Percentiles rank a stretch among this genome's conserved stretches.
phyloP scores from a whole-genome alignment of 1,139 yeast genomes.

The Scheffersomyces parashehatae region DNA sequence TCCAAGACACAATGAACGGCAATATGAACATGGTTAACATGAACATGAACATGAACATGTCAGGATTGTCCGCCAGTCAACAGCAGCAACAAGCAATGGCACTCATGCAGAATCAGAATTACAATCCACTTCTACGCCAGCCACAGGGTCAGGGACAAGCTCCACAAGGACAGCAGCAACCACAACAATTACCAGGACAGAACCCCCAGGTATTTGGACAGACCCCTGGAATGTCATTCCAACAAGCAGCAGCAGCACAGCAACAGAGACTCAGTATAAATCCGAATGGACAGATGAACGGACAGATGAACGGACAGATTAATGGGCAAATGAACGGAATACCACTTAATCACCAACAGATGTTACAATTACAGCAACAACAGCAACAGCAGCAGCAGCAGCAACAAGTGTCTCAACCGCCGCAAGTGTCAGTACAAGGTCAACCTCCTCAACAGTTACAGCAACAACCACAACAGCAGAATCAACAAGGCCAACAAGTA shows the following conservation, averaged over 20 bases:
- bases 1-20: slow-evolving; percentile 10
- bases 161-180: slow-evolving; percentile 12
- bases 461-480: slow-evolving; percentile 10
- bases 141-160: slow-evolving; percentile 5
- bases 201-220: slow-evolving; percentile 9
- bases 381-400: slow-evolving; percentile 9
- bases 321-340: not conserved
- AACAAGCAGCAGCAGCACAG: not conserved
- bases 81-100: slow-evolving; percentile 8
- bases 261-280: not conserved
- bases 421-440: slow-evolving; percentile 13
- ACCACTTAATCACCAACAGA: not conserved
- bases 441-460: slow-evolving; percentile 13
- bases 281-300: not conserved
- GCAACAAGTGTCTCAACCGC: slow-evolving; percentile 13
- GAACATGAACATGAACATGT: slow-evolving; percentile 15
- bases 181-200: slow-evolving; percentile 5
- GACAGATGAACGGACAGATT: no score
- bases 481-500: slow-evolving; percentile 9
- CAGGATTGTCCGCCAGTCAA: slow-evolving; percentile 7
- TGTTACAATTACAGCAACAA: slow-evolving; percentile 1
- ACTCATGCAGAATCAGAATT: slow-evolving; percentile 11
- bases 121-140: slow-evolving; percentile 2
- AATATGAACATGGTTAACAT: slow-evolving; percentile 15
- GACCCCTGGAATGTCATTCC: slow-evolving; percentile 6